phyloP scores from a whole-genome alignment of 352 stramenopile genomes.

The Bremia lactucae region DNA sequence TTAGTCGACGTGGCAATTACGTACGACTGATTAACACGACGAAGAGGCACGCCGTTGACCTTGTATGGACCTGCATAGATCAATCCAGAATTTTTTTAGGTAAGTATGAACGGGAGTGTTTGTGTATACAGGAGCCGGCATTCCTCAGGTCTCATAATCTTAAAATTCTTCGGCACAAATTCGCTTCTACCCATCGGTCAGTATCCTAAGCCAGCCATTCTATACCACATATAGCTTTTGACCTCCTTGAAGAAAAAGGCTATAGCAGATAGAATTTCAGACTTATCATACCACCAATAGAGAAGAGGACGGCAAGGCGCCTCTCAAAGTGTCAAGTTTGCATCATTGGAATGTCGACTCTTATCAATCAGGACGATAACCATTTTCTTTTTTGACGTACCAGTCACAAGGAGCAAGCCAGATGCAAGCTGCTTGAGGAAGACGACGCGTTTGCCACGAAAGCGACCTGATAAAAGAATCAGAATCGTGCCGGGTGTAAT shows the following conservation, averaged over 20 bases:
- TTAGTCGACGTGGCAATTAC: slow-evolving; percentile 98
- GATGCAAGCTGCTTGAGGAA: slow-evolving; percentile 96
- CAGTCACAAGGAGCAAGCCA: slow-evolving; percentile 93
- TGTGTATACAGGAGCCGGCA: too few species aligned
- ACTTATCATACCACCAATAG: background rate
- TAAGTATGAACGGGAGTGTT: too few species aligned
- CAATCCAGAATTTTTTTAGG: too few species aligned
- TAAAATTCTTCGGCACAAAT: slow-evolving; percentile 43
- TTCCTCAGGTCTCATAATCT: slow-evolving; percentile 89
- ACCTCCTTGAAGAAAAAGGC: background rate
- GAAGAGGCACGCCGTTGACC: slow-evolving; percentile 97
- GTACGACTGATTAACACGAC: slow-evolving; percentile 97
- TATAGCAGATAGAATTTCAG: background rate
- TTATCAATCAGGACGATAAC: background rate
- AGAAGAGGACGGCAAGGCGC: slow-evolving; percentile 14
- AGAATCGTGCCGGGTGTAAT: slow-evolving; percentile 96
- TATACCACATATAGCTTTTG: background rate
- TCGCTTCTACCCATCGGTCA: slow-evolving; percentile 1
- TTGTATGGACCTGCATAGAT: slow-evolving; percentile 90
- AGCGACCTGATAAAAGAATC: slow-evolving; percentile 95
- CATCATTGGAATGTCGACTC: slow-evolving; percentile 45
- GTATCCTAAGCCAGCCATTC: background rate
- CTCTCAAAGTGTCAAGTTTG: slow-evolving; percentile 59
- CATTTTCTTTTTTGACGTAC: slow-evolving; percentile 28
- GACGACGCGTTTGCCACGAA: slow-evolving; percentile 96